A percentile compares a stretch with the other conserved stretches of the same genome.
These are phyloP conservation scores for Rhynchosporium agropyri DNA, from an alignment of 2,329 filamentous ascomycete genomes.

Conservation along the genomic window DNA sequence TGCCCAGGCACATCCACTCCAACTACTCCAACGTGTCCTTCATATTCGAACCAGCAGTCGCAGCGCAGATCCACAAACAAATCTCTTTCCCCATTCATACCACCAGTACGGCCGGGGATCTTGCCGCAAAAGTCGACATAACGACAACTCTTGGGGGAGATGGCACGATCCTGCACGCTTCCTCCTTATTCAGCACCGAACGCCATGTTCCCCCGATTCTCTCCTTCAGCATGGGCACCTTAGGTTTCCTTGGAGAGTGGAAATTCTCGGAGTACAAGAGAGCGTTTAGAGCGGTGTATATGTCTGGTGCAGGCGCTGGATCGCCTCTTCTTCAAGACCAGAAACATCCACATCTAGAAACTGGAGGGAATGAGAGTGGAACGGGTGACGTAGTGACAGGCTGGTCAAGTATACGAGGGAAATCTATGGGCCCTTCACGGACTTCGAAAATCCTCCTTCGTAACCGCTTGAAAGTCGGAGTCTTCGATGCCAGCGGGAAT, in stretches of 20 bases:
- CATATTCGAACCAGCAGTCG: constrained; percentile 79
- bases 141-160: constrained; percentile 91
- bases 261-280: constrained; percentile 91
- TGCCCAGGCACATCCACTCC: constrained; percentile 66
- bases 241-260: constrained; percentile 96
- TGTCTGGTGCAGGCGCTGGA: constrained; percentile 63
- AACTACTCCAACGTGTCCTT: constrained; percentile 83
- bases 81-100: constrained; percentile 76
- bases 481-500: constrained; percentile 71
- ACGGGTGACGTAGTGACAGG: constrained; percentile 47
- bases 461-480: constrained; percentile 82
- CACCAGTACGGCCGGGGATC: constrained; percentile 45
- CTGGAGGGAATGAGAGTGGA: constrained; percentile 19
- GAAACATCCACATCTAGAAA: constrained; percentile 39
- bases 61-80: constrained; percentile 67
- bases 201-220: constrained; percentile 84
- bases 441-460: constrained; percentile 82
- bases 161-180: constrained; percentile 84
- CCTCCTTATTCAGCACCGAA: constrained; percentile 82
- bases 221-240: constrained; percentile 94
- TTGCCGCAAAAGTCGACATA: constrained; percentile 83
- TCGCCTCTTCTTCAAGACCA: constrained; percentile 40
- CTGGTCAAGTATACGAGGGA: constrained; percentile 77
- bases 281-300: constrained; percentile 90
- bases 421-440: constrained; percentile 75